phyloP scores from a whole-genome alignment of 1,284 basidiomycete species.

The Ganoderma boninense region DNA sequence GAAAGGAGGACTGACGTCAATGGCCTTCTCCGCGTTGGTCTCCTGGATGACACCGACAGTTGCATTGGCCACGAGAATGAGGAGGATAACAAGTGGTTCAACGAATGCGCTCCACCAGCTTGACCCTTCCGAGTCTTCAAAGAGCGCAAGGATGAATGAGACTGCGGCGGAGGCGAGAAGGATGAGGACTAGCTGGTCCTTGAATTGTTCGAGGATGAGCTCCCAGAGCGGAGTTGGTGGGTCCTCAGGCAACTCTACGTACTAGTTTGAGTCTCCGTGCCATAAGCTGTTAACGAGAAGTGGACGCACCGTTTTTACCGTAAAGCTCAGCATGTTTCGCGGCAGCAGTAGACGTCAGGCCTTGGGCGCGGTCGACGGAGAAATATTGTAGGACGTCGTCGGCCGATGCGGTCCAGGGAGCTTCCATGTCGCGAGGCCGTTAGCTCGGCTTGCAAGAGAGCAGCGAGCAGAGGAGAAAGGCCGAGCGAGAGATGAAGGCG shows the following conservation, averaged over 20 bases:
- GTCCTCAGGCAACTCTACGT: conserved; percentile 87
- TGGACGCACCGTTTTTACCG: conserved; percentile 81
- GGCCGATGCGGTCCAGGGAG: conserved; percentile 76
- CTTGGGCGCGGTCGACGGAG: conserved; percentile 60
- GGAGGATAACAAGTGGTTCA: conserved; percentile 91
- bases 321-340: conserved; percentile 80
- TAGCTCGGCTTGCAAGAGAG: conserved; percentile 22
- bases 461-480: conserved; percentile 19
- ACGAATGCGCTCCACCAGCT: conserved; percentile 87
- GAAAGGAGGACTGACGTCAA: conserved; percentile 74
- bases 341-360: conserved; percentile 69
- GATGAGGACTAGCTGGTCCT: conserved; percentile 96
- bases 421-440: conserved; percentile 57
- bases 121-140: conserved; percentile 78
- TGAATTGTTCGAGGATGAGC: conserved; percentile 96
- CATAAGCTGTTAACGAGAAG: conserved; percentile 6
- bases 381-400: conserved; percentile 72
- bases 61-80: conserved; percentile 94
- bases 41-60: conserved; percentile 96
- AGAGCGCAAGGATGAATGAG: conserved; percentile 88
- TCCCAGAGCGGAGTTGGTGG: conserved; percentile 92
- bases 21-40: conserved; percentile 93
- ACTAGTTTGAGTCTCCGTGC: conserved; percentile 4
- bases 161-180: conserved; percentile 91
- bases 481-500: conserved; percentile 13